Evolutionary conservation across 768 basidiomycete genomes (phyloP).

Genomic region (Rickenella mellea): DNA sequence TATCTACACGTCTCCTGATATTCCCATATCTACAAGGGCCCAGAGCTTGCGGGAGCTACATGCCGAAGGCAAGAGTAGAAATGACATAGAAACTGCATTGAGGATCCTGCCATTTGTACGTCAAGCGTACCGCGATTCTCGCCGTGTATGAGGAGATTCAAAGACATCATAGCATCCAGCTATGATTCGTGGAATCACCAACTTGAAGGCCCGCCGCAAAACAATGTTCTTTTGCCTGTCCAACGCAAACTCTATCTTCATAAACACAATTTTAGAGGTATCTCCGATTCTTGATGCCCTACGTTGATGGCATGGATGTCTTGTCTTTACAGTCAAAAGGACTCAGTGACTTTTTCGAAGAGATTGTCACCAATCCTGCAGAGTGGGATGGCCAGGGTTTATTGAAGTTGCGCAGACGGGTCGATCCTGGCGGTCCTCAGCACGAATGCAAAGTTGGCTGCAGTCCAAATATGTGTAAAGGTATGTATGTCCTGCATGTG

Average conservation of each 20-base stretch:
- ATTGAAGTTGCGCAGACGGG: conserved; percentile 64
- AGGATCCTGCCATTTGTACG: conserved; percentile 81
- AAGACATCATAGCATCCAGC: conserved; percentile 75
- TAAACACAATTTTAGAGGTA: conserved; percentile 81
- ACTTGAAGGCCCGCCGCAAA: conserved; percentile 53
- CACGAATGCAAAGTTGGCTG: conserved; percentile 85
- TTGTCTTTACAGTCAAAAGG: conserved; percentile 53
- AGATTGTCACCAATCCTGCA: conserved; percentile 90
- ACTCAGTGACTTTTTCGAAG: conserved; percentile 61
- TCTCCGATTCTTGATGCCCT: background rate
- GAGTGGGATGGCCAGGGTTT: conserved; percentile 64
- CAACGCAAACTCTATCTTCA: conserved; percentile 90
- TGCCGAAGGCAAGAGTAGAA: conserved; percentile 53
- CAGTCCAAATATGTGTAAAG: conserved; percentile 97
- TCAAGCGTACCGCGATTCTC: conserved; percentile 3
- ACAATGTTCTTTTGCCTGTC: conserved; percentile 85
- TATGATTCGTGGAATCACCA: conserved; percentile 83
- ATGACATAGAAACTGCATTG: conserved; percentile 73
- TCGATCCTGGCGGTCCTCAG: conserved; percentile 69
- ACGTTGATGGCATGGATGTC: background rate
- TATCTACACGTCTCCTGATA: background rate
- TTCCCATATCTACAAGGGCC: conserved; percentile 33
- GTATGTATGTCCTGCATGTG: conserved; percentile 23
- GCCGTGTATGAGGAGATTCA: background rate
- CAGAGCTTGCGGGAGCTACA: conserved; percentile 64